These are phyloP conservation scores for Lactarius indigo DNA, from an alignment of 768 basidiomycete species.

Conservation along the genomic window DNA sequence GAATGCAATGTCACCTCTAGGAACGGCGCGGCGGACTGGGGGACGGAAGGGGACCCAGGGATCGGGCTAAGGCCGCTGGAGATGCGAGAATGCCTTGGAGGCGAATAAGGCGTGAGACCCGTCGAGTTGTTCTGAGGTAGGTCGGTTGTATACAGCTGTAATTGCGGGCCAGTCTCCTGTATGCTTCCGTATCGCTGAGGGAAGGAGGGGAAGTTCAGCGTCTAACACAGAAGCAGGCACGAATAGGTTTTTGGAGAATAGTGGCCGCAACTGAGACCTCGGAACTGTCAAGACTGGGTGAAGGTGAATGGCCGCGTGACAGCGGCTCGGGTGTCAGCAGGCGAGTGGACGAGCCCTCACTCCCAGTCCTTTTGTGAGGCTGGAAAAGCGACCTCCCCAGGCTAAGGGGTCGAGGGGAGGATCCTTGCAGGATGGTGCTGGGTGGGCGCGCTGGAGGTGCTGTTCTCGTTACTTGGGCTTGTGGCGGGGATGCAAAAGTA, in stretches of 20 bases:
- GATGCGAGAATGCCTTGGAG: conserved; percentile 9
- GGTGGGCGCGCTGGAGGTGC: conserved; percentile 3
- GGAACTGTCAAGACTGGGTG: conserved; percentile 9
- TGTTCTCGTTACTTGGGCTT: neutral
- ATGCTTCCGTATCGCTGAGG: conserved; percentile 21
- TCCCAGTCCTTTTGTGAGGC: conserved; percentile 15
- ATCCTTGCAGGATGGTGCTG: neutral
- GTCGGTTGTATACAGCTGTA: neutral
- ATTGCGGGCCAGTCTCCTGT: conserved; percentile 13
- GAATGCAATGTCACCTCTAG: conserved; percentile 9
- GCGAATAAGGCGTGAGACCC: conserved; percentile 15
- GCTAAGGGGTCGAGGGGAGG: neutral
- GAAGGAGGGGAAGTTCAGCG: conserved; percentile 25
- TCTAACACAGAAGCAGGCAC: conserved; percentile 27
- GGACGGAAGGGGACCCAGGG: neutral
- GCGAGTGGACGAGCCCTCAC: conserved; percentile 25
- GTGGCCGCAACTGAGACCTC: neutral
- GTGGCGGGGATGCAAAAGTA: neutral
- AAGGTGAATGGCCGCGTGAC: conserved; percentile 10
- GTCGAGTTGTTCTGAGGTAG: neutral
- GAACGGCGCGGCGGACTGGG: neutral
- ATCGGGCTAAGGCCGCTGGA: conserved; percentile 9
- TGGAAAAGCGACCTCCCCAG: neutral
- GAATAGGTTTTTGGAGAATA: conserved; percentile 24
- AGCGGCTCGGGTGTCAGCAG: conserved; percentile 18